phyloP scores from a whole-genome alignment of 2,329 filamentous ascomycete species.

The Penicillium concentricum region DNA sequence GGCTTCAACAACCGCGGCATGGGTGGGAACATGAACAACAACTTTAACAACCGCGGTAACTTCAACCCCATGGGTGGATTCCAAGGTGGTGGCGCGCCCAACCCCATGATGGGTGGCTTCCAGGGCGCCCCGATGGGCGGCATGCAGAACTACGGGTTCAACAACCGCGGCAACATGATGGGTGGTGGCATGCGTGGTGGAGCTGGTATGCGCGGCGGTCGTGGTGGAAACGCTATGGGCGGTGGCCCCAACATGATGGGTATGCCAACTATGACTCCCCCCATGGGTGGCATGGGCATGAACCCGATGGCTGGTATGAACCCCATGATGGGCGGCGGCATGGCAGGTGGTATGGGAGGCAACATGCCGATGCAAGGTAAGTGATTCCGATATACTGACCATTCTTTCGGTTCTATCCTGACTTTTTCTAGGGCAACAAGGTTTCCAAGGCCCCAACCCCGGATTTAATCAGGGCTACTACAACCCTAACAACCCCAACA shows the following conservation, averaged over 20 bases:
- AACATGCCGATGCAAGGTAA: slow-evolving; percentile 53
- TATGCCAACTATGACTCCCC: slow-evolving; percentile 52
- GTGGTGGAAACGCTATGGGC: slow-evolving; percentile 56
- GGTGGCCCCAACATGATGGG: slow-evolving; percentile 48
- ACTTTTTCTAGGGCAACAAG: slow-evolving; percentile 36
- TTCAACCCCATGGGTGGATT: slow-evolving; percentile 49
- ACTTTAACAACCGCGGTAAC: slow-evolving; percentile 25
- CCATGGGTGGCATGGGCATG: slow-evolving; percentile 41
- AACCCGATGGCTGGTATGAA: slow-evolving; percentile 58
- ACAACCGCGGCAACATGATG: slow-evolving; percentile 57
- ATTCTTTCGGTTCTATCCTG: slow-evolving; percentile 4
- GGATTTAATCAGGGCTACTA: slow-evolving; percentile 19
- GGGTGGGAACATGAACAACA: slow-evolving; percentile 22
- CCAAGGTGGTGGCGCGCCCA: slow-evolving; percentile 45
- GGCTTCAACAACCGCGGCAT: slow-evolving; percentile 52
- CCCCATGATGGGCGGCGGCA: slow-evolving; percentile 51
- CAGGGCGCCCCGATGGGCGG: slow-evolving; percentile 48
- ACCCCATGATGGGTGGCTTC: slow-evolving; percentile 47
- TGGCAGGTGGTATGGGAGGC: slow-evolving; percentile 40
- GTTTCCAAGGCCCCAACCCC: slow-evolving; percentile 66
- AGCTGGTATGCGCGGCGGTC: slow-evolving; percentile 54
- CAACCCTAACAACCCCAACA: slow-evolving; percentile 42
- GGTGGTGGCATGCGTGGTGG: slow-evolving; percentile 56
- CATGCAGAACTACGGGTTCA: slow-evolving; percentile 52
- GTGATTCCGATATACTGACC: slow-evolving; percentile 17